Conservation (phyloP, 1,139 yeast species). For the Zygosaccharomyces pseudobailii region DNA sequence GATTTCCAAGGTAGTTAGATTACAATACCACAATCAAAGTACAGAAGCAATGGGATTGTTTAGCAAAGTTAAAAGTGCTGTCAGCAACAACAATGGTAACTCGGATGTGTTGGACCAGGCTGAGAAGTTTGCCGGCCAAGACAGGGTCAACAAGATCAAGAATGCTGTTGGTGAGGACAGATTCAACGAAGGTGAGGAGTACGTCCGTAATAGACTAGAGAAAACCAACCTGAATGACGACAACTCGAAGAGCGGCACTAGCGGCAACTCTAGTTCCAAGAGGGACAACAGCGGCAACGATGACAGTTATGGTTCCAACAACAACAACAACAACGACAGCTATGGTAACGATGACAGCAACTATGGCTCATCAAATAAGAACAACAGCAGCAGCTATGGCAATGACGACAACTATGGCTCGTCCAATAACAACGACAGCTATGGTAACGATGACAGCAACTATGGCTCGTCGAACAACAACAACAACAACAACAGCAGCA, state of each 20-base stretch:
- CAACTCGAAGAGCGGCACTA: conserved; percentile 9
- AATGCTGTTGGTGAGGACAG: conserved; percentile 27
- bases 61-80: conserved; percentile 27
- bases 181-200: conserved; percentile 23
- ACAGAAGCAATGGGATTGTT: conserved; percentile 32
- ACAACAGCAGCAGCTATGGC: conserved; percentile 15
- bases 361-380: conserved; percentile 24
- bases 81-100: conserved; percentile 7
- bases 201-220: conserved; percentile 24
- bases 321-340: conserved; percentile 19
- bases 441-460: conserved; percentile 24
- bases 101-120: conserved; percentile 23
- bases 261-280: conserved; percentile 18
- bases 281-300: conserved; percentile 12
- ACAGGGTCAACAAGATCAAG: conserved; percentile 22
- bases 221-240: conserved; percentile 24
- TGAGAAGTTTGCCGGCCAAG: conserved; percentile 25
- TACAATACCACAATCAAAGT: not conserved
- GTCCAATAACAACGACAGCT: conserved; percentile 21
- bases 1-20: too few relatives aligned
- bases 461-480: conserved; percentile 26
- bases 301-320: conserved; percentile 17
- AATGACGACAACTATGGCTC: conserved; percentile 24
- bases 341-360: conserved; percentile 14
- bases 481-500: conserved; percentile 15